Evolutionary conservation across 345 rosid species (phyloP).

Genomic region (Brassica juncea): DNA sequence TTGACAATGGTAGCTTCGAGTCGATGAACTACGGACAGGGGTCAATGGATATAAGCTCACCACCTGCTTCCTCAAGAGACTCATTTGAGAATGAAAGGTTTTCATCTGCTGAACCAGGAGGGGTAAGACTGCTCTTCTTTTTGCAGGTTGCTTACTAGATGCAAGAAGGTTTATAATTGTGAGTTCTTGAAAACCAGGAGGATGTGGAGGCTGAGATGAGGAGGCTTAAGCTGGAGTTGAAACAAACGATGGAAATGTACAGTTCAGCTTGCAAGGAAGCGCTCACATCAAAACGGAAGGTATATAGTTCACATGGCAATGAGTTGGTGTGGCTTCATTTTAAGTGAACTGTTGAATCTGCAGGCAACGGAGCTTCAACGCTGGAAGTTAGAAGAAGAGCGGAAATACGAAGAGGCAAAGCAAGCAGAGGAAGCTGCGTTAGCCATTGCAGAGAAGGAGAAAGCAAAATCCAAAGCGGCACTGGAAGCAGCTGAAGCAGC

Average conservation of each 20-base stretch:
- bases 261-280: constrained; percentile 95
- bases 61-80: constrained; percentile 38
- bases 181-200: constrained; percentile 45
- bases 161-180: constrained; percentile 20
- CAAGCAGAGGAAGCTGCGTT: constrained; percentile 78
- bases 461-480: constrained; percentile 78
- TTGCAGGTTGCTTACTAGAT: background rate
- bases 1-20: constrained; percentile 63
- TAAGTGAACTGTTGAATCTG: constrained; percentile 13
- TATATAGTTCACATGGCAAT: constrained; percentile 40
- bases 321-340: constrained; percentile 5
- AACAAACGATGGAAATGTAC: constrained; percentile 97
- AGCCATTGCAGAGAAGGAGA: constrained; percentile 77
- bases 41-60: constrained; percentile 53
- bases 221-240: constrained; percentile 82
- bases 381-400: constrained; percentile 83
- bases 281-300: constrained; percentile 82
- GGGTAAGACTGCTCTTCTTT: constrained; percentile 40
- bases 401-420: constrained; percentile 70
- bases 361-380: constrained; percentile 79
- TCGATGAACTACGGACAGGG: constrained; percentile 45
- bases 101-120: constrained; percentile 45
- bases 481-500: constrained; percentile 89
- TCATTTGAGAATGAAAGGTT: constrained; percentile 56
- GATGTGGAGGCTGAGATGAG: constrained; percentile 92